These are phyloP conservation scores for Dactylellina leptospora DNA, from an alignment of 2,329 filamentous ascomycete species.

Conservation along the genomic window DNA sequence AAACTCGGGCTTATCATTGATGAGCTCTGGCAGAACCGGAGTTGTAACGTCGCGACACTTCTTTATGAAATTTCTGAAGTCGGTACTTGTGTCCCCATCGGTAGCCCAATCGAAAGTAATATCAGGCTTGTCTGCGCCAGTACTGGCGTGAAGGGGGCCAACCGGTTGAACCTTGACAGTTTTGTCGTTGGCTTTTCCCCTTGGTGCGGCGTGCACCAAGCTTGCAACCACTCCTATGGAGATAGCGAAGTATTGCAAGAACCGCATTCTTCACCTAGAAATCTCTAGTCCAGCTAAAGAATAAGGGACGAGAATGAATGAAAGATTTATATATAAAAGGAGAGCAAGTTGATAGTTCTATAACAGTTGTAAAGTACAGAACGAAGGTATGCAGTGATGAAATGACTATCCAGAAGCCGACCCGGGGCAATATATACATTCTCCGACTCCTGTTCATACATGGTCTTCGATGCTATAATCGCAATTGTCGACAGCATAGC, in stretches of 20 bases:
- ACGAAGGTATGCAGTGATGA: background rate
- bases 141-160: background rate
- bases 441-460: too few relatives aligned
- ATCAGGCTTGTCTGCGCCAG: background rate
- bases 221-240: background rate
- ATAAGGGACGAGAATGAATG: background rate
- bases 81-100: background rate
- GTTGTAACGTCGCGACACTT: background rate
- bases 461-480: too few relatives aligned
- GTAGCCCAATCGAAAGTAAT: background rate
- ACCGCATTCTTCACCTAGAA: conserved; percentile 1
- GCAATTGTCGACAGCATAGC: too few relatives aligned
- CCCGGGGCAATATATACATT: background rate
- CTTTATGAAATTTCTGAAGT: background rate
- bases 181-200: background rate
- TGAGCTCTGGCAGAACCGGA: background rate
- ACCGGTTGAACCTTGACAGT: background rate
- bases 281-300: background rate
- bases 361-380: background rate
- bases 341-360: background rate
- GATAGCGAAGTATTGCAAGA: background rate
- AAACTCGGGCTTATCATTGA: background rate
- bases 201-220: background rate
- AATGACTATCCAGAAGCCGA: background rate
- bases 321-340: background rate